These are phyloP conservation scores for Mucor irregularis DNA, from an alignment of 371 early-diverging fungal species.

Conservation along the genomic window DNA sequence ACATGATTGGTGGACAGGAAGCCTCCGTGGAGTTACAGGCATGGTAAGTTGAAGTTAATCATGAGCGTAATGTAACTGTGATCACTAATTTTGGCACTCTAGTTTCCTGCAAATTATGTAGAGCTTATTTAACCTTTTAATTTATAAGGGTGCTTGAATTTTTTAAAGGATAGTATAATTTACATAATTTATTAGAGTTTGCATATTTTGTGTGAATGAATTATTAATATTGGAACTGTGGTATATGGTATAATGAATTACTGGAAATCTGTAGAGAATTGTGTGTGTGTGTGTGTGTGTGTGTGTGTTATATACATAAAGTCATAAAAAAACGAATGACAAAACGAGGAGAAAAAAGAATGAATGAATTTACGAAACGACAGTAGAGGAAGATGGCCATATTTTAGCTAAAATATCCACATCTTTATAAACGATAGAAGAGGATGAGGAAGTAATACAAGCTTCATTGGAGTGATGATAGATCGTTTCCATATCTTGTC, in stretches of 20 bases:
- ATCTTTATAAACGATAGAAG: constrained; percentile 10
- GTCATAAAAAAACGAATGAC: not conserved
- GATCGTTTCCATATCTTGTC: constrained; percentile 3
- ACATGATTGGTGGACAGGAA: constrained; percentile 86
- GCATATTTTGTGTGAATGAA: not conserved
- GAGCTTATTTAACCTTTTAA: constrained; percentile 17
- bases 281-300: not conserved
- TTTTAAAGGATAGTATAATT: too few species aligned
- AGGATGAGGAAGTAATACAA: not conserved
- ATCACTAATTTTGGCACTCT: constrained; percentile 6
- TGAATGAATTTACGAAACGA: constrained; percentile 5
- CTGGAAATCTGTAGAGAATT: not conserved
- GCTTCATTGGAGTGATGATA: constrained; percentile 8
- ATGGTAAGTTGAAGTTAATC: constrained; percentile 48
- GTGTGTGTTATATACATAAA: not conserved
- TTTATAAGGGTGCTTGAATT: too few species aligned
- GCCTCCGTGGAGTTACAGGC: constrained; percentile 60
- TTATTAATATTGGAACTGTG: not conserved
- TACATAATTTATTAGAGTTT: not conserved
- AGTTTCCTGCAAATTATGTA: constrained; percentile 86
- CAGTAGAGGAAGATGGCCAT: constrained; percentile 8
- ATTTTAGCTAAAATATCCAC: constrained; percentile 14
- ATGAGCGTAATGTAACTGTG: too few species aligned
- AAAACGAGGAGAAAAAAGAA: not conserved
- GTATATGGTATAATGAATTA: not conserved